A percentile compares a stretch with the other conserved stretches of the same genome.
Conservation (phyloP, 108 stramenopile genomes). For the Pseudonitzschia delicatissima region DNA sequence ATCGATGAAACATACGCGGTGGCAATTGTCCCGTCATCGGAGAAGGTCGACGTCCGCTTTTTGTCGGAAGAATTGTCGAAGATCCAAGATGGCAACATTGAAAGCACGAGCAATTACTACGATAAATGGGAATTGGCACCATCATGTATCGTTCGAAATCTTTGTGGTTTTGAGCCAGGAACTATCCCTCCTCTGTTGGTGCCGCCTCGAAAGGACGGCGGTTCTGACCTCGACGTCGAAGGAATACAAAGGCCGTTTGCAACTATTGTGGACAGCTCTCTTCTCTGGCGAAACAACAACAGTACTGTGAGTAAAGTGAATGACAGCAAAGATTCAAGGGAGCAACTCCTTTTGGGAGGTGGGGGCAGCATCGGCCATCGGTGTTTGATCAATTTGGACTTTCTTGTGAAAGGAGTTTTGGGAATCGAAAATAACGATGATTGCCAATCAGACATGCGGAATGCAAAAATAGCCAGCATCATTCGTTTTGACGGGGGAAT, state of each 20-base stretch:
- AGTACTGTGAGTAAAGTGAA: background rate
- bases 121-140: constrained; percentile 4
- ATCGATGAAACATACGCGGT: background rate
- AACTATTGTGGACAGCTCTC: background rate
- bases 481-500: background rate
- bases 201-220: background rate
- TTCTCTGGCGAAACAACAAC: background rate
- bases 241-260: background rate
- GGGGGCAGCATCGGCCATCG: background rate
- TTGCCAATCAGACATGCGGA: background rate
- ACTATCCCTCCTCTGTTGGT: background rate
- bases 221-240: background rate
- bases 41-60: background rate
- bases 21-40: constrained; percentile 1
- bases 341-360: constrained; percentile 1
- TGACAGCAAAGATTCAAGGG: background rate
- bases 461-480: background rate
- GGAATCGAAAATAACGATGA: background rate
- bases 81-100: background rate
- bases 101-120: background rate
- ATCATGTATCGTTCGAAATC: background rate
- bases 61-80: background rate
- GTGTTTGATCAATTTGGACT: constrained; percentile 1
- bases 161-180: constrained; percentile 6
- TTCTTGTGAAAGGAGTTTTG: background rate